Percentiles rank a stretch among this genome's conserved stretches.
These are phyloP conservation scores for Cerioporus squamosus DNA, from an alignment of 1,284 basidiomycete genomes.

Conservation along the genomic window DNA sequence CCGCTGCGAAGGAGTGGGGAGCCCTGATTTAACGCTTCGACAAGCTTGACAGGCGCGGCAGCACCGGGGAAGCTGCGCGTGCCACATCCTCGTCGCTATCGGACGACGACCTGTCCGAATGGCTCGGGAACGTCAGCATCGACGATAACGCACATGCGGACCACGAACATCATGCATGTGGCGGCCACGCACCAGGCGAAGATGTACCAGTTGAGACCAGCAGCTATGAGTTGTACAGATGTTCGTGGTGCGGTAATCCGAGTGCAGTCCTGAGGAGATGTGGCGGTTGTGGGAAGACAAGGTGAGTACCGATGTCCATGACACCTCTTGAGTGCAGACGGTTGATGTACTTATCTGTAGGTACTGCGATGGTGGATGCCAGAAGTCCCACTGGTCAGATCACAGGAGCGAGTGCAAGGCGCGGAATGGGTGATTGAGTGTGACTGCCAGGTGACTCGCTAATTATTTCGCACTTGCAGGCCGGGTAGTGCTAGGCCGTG, in stretches of 20 bases:
- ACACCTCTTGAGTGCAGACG: no score
- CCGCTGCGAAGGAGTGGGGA: constrained; percentile 49
- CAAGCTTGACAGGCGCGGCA: constrained; percentile 33
- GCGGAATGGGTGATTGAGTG: no score
- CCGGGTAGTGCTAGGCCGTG: no score
- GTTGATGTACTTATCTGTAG: constrained; percentile 31
- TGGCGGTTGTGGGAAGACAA: constrained; percentile 40
- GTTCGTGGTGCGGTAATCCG: constrained; percentile 59
- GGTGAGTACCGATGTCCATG: constrained; percentile 33
- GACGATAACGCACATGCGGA: constrained; percentile 23
- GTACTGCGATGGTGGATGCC: constrained; percentile 55
- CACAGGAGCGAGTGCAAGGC: constrained; percentile 22
- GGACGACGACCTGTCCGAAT: constrained; percentile 38
- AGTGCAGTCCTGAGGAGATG: constrained; percentile 47
- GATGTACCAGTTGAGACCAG: not conserved
- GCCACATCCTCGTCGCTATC: not conserved
- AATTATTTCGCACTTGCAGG: no score
- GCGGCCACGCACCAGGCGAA: not conserved
- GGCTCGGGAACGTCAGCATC: constrained; percentile 13
- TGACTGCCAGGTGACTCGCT: no score
- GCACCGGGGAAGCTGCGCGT: not conserved
- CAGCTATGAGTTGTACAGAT: constrained; percentile 40
- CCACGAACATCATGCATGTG: not conserved
- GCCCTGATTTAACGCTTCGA: constrained; percentile 38
- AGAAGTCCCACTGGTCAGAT: constrained; percentile 51